phyloP scores from a whole-genome alignment of 805 yeast genomes.

The Candida wancherniae region DNA sequence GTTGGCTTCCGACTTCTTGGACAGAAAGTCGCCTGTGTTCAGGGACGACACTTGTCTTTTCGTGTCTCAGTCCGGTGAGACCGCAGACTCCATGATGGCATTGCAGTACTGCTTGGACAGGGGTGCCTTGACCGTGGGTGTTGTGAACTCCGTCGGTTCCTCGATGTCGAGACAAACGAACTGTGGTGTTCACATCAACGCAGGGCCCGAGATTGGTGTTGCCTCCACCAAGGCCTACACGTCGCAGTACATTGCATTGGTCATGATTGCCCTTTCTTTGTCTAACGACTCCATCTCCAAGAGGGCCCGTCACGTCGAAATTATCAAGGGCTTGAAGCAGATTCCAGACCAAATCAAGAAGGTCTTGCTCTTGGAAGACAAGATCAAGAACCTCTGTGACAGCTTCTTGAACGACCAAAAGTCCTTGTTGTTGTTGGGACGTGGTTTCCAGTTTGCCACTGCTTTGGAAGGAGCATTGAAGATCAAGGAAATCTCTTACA shows the following conservation, averaged over 20 bases:
- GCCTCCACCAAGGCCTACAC: constrained; percentile 99
- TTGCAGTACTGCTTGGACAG: constrained; percentile 93
- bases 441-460: constrained; percentile 96
- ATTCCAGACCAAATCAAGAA: constrained; percentile 83
- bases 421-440: constrained; percentile 85
- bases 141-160: constrained; percentile 96
- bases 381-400: constrained; percentile 72
- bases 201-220: constrained; percentile 99
- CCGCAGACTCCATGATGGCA: constrained; percentile 95
- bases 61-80: constrained; percentile 98
- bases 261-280: constrained; percentile 92
- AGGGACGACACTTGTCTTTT: constrained; percentile 97
- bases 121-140: constrained; percentile 96
- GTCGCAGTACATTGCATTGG: constrained; percentile 94
- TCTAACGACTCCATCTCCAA: constrained; percentile 86
- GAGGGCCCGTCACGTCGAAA: constrained; percentile 71
- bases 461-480: constrained; percentile 98
- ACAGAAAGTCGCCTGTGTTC: constrained; percentile 93
- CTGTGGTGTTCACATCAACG: constrained; percentile 99
- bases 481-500: constrained; percentile 96
- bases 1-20: constrained; percentile 91
- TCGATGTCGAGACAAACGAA: constrained; percentile 94
- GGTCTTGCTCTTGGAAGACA: constrained; percentile 67
- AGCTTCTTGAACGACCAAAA: constrained; percentile 71
- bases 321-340: constrained; percentile 76